Conservation (phyloP, 2,329 filamentous ascomycete genomes). For the Fusarium equiseti region DNA sequence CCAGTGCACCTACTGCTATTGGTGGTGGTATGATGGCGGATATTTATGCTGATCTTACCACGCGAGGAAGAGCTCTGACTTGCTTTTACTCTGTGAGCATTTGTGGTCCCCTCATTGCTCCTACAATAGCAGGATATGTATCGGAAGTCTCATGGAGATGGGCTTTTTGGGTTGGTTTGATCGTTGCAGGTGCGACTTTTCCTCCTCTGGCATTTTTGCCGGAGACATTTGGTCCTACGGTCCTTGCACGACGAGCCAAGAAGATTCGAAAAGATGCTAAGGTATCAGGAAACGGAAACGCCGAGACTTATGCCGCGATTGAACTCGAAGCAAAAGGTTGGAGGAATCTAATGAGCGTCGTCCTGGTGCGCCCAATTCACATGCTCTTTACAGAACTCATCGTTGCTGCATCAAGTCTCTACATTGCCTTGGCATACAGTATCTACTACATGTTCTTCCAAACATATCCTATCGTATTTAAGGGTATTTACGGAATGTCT, state of each 20-base stretch:
- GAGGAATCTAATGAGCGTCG: slow-evolving; percentile 12
- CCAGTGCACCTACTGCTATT: slow-evolving; percentile 57
- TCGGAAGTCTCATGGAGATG: slow-evolving; percentile 58
- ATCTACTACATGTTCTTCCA: slow-evolving; percentile 41
- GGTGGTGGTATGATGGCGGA: slow-evolving; percentile 60
- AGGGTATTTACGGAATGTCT: slow-evolving; percentile 19
- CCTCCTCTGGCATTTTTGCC: slow-evolving; percentile 34
- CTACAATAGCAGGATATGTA: slow-evolving; percentile 59
- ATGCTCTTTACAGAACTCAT: slow-evolving; percentile 34
- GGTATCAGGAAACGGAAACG: not conserved
- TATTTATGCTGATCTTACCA: slow-evolving; percentile 53
- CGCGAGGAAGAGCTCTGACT: slow-evolving; percentile 51
- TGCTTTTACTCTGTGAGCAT: slow-evolving; percentile 55
- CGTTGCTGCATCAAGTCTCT: slow-evolving; percentile 25
- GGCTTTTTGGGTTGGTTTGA: slow-evolving; percentile 54
- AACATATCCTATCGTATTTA: slow-evolving; percentile 39
- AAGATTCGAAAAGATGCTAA: not conserved
- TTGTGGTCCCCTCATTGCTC: slow-evolving; percentile 56
- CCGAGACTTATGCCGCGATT: not conserved
- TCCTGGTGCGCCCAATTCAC: slow-evolving; percentile 19
- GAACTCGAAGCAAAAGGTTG: slow-evolving; percentile 8
- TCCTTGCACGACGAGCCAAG: slow-evolving; percentile 14
- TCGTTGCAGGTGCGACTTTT: slow-evolving; percentile 49
- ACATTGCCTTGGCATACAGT: slow-evolving; percentile 31
- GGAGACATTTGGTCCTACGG: slow-evolving; percentile 33